Conservation (phyloP, 2,329 filamentous ascomycete species). For the Alternaria arbusti region DNA sequence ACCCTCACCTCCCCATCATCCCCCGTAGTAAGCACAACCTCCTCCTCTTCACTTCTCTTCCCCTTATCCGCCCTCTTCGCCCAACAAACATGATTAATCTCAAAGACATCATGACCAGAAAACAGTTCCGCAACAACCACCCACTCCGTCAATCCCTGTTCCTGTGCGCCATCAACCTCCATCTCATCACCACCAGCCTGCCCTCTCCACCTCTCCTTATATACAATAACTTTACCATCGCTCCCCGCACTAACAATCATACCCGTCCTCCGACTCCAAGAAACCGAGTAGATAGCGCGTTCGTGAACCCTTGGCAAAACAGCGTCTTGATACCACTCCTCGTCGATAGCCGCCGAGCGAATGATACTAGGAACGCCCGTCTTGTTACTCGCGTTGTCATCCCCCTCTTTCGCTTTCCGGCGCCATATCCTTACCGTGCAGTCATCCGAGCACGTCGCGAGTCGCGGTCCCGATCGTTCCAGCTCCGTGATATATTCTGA, state of each 20-base stretch:
- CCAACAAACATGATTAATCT: conserved; percentile 93
- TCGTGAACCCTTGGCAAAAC: conserved; percentile 78
- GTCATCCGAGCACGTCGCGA: conserved; percentile 88
- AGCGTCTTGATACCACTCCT: conserved; percentile 82
- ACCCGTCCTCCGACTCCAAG: conserved; percentile 81
- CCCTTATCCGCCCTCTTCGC: conserved; percentile 76
- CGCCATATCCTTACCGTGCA: conserved; percentile 80
- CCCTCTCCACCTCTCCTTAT: conserved; percentile 25
- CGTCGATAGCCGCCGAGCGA: conserved; percentile 71
- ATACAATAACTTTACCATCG: conserved; percentile 57
- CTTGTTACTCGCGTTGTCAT: conserved; percentile 52
- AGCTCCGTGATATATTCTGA: conserved; percentile 44
- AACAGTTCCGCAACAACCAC: conserved; percentile 70
- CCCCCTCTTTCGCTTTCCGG: conserved; percentile 63
- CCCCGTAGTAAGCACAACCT: conserved; percentile 88
- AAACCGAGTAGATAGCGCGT: conserved; percentile 80
- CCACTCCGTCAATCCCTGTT: conserved; percentile 66
- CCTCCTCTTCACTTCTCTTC: conserved; percentile 68
- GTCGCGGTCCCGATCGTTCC: conserved; percentile 59
- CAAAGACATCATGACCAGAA: conserved; percentile 87
- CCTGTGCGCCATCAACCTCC: conserved; percentile 22
- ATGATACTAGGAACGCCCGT: conserved; percentile 88
- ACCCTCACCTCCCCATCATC: conserved; percentile 89
- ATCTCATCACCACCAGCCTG: conserved; percentile 31
- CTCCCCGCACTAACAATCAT: conserved; percentile 87